Conservation (phyloP, 2,329 filamentous ascomycete species). For the Chaetomiaceae sp. region DNA sequence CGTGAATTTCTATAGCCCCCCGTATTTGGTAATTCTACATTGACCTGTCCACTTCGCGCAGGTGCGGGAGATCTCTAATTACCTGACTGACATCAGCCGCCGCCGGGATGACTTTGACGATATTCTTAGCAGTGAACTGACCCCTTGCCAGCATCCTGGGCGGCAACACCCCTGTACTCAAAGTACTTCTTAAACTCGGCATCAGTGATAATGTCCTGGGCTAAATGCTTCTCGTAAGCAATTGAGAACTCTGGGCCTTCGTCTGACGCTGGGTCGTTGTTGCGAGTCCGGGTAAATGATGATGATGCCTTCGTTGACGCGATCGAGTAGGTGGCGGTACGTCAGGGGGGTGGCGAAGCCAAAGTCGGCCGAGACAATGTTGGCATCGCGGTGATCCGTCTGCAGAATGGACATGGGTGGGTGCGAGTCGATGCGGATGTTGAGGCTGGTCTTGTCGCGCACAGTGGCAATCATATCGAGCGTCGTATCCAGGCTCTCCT, state of each 20-base stretch:
- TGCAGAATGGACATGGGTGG: conserved; percentile 35
- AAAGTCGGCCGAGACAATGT: conserved; percentile 32
- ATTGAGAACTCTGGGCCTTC: conserved; percentile 36
- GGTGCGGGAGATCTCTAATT: too few relatives aligned
- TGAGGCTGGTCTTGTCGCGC: conserved; percentile 35
- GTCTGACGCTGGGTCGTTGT: conserved; percentile 24
- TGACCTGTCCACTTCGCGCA: too few relatives aligned
- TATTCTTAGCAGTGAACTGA: not conserved
- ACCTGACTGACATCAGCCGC: too few relatives aligned
- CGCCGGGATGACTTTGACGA: not conserved
- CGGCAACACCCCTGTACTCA: conserved; percentile 34
- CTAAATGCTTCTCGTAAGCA: conserved; percentile 34
- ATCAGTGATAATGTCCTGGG: conserved; percentile 32
- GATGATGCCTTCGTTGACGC: conserved; percentile 29
- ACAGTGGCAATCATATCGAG: conserved; percentile 33
- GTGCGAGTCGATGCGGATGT: conserved; percentile 33
- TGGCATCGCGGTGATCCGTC: conserved; percentile 35
- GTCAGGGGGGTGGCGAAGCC: conserved; percentile 34
- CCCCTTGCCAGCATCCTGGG: conserved; percentile 3
- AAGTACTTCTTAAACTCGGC: conserved; percentile 35
- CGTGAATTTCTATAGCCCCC: too few relatives aligned
- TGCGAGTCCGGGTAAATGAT: conserved; percentile 34
- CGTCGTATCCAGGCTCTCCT: conserved; percentile 31
- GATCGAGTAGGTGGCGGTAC: conserved; percentile 34
- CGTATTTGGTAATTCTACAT: too few relatives aligned